A percentile compares a stretch with the other conserved stretches of the same genome.
These are phyloP conservation scores for Austroboletus eburneus DNA, from an alignment of 768 basidiomycete genomes.

Conservation along the genomic window DNA sequence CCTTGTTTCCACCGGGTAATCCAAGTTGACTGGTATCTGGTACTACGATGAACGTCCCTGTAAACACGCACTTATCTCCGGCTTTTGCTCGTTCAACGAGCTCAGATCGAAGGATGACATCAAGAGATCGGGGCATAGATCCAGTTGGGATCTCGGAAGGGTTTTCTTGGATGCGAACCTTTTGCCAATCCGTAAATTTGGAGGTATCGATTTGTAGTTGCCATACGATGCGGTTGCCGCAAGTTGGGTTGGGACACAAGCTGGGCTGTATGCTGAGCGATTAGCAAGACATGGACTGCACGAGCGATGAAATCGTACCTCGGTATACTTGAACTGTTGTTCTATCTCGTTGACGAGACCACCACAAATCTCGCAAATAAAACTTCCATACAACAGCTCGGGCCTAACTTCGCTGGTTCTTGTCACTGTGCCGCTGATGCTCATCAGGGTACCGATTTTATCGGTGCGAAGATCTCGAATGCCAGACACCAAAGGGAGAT, in stretches of 20 bases:
- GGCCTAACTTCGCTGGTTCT: slow-evolving; percentile 97
- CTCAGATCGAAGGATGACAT: slow-evolving; percentile 92
- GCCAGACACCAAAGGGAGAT: slow-evolving; percentile 88
- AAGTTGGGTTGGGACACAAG: slow-evolving; percentile 91
- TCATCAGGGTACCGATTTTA: slow-evolving; percentile 90
- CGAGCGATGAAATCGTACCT: slow-evolving; percentile 44
- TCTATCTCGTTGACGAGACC: slow-evolving; percentile 90
- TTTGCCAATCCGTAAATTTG: slow-evolving; percentile 99
- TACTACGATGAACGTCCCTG: slow-evolving; percentile 96
- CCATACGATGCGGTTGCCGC: slow-evolving; percentile 88
- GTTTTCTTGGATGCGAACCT: slow-evolving; percentile 98
- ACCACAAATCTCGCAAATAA: slow-evolving; percentile 85
- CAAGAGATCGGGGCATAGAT: slow-evolving; percentile 94
- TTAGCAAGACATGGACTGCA: slow-evolving; percentile 6
- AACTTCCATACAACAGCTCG: slow-evolving; percentile 89
- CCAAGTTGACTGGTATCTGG: slow-evolving; percentile 97
- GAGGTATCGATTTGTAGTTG: slow-evolving; percentile 93
- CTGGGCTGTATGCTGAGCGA: slow-evolving; percentile 54
- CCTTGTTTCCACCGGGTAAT: slow-evolving; percentile 88
- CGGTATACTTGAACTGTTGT: slow-evolving; percentile 99
- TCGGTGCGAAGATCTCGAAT: slow-evolving; percentile 93
- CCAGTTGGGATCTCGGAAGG: slow-evolving; percentile 98
- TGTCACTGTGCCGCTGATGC: slow-evolving; percentile 96
- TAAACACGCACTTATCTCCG: slow-evolving; percentile 97
- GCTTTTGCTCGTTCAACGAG: slow-evolving; percentile 99